Base-by-base conservation (phyloP, 768 basidiomycete genomes). In the Boletus insuetus region DNA sequence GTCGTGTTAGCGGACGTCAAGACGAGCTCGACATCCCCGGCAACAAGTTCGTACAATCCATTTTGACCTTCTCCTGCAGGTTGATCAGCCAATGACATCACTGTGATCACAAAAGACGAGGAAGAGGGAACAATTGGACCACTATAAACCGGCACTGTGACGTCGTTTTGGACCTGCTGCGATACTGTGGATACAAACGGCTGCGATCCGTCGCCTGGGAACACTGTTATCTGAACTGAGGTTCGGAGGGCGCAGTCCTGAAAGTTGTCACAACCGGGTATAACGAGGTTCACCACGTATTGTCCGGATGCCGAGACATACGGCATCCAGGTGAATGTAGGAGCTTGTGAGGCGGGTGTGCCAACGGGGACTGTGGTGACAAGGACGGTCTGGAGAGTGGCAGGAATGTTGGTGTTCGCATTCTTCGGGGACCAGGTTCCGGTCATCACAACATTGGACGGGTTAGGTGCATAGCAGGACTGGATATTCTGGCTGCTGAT, bases 251-350 rank as follows among this genome's bases (percentile, higher is more conserved):
- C 77, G 66, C 97, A 99, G 64, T 96, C 89, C 58, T 86, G 83
- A 64, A 94, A 82, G 53, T 84, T 73, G 4, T 76, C 74, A 72
- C 97, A 99, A 13, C 95, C 95, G 0, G 97, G 97, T 16, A 96
- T 80, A 42, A 91, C 78, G 40, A 98, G 67, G 71, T 87, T 89
- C 59, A 98, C 77, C 40, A 87, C 82, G 71, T 99, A 99, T 55
- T 82, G 74, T 32, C 94, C 97, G 3, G 89, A 80, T 11, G 91
- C 87, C 0, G 91, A 91, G n/a, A 98, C 87, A 64, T 92, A 94
- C 0, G 95, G 95, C 70, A 83, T 80, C 87, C 92, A 97, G 0
- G 90, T 94, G 67, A 96, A 83, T 35, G 80, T 85, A 14, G 97
- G 91, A n/a, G 82, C 82, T 29, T 79, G 70, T 1, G 81, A 66